These are phyloP conservation scores for Xylaria sp. DNA, from an alignment of 2,329 filamentous ascomycete species.

Conservation along the genomic window DNA sequence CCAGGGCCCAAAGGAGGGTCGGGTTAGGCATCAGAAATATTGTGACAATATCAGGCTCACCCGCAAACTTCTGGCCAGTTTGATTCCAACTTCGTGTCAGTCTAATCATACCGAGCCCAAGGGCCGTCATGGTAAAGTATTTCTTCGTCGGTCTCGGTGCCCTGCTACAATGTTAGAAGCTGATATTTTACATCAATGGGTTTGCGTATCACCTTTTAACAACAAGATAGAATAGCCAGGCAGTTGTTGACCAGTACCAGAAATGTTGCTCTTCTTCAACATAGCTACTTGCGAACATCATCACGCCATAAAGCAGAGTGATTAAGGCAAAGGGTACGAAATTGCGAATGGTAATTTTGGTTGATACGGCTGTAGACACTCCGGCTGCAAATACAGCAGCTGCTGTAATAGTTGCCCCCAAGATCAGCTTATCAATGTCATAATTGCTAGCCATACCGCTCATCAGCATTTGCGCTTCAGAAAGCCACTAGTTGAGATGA, in stretches of 20 bases:
- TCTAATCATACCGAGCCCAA: slow-evolving; percentile 70
- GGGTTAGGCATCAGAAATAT: slow-evolving; percentile 72
- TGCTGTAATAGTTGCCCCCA: slow-evolving; percentile 55
- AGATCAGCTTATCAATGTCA: slow-evolving; percentile 70
- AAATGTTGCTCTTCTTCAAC: slow-evolving; percentile 99
- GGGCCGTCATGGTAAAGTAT: slow-evolving; percentile 48
- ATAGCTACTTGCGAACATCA: slow-evolving; percentile 99
- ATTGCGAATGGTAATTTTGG: slow-evolving; percentile 42
- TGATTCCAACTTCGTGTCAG: slow-evolving; percentile 89
- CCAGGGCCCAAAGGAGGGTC: slow-evolving; percentile 76
- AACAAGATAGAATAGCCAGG: slow-evolving; percentile 71
- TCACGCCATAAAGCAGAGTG: slow-evolving; percentile 74
- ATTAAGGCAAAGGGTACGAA: slow-evolving; percentile 60
- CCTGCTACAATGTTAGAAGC: slow-evolving; percentile 33
- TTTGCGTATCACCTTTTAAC: slow-evolving; percentile 53
- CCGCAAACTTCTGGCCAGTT: slow-evolving; percentile 94
- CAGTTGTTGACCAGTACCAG: slow-evolving; percentile 90
- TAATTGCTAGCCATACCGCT: slow-evolving; percentile 95
- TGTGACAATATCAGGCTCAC: slow-evolving; percentile 87
- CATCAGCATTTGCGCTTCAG: slow-evolving; percentile 79
- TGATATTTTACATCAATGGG: neutral
- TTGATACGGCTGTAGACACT: slow-evolving; percentile 47
- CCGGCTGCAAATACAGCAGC: slow-evolving; percentile 45
- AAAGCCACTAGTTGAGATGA: slow-evolving; percentile 66
- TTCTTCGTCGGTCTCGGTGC: slow-evolving; percentile 43